Evolutionary conservation across 2,329 filamentous ascomycete species (phyloP), one percentile per base, ranked within the genome.

Genomic region (Nemania diffusa): DNA sequence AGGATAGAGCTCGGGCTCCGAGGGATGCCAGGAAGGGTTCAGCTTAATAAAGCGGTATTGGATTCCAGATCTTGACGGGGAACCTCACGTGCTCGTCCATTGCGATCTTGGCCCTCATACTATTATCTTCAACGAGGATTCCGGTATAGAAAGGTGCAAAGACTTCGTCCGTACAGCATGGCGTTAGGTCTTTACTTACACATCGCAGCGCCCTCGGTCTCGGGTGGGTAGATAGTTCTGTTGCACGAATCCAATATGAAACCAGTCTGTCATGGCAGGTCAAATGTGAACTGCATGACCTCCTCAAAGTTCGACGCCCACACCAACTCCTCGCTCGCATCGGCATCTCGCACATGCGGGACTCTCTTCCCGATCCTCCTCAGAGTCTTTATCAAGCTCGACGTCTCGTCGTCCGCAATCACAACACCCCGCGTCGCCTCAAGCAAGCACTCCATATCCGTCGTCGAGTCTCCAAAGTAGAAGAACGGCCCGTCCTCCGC

Each of bases 401-500:
- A 76, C 15, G 73, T 69, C n/a, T 78, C 78, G 17, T 77, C 72
- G 42, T 81, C 73, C 1, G 82, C 79, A 44, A 89, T 79, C 48
- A 85, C 81, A 24, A 88, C 76, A 3, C 85, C 87, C 37, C 69
- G 53, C 5, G 78, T 76, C 1, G 74, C 76, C 24, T 75, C 73
- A 3, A 87, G 70, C 42, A 89, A 75, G 65, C 86, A 88, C 72
- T 84, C 82, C 63, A 88, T 75, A 73, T 89, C 87, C 1, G 86
- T 88, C 1, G 81, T 81, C 29, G 86, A 87, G 73, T 89, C 87
- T 7, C 87, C 87, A 73, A 88, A 83, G 76, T 88, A 89, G n/a
- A 86, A 74, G n/a, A 79, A 73, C 5, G 66, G 73, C 72, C 37
- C 48, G 2, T 62, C 70, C 29, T 65, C 9, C 1, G 64, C 69